phyloP scores from a whole-genome alignment of 768 basidiomycete species.

The Psilocybe azurescens region DNA sequence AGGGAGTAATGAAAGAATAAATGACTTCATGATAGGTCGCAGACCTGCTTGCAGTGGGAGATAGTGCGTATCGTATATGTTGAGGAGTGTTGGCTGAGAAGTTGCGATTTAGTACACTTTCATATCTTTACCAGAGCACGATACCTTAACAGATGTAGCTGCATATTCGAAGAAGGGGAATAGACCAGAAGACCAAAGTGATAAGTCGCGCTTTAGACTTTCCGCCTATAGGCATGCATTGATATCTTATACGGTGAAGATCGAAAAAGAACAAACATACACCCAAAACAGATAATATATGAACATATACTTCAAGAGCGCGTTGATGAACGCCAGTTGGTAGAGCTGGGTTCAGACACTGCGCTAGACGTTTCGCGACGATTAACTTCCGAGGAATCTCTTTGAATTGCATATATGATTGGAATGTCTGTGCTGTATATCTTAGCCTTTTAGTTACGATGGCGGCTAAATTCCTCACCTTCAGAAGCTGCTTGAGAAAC shows the following conservation, averaged over 20 bases:
- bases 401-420: conserved; percentile 92
- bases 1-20: conserved; percentile 91
- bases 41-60: conserved; percentile 82
- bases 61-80: conserved; percentile 93
- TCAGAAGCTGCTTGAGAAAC: conserved; percentile 92
- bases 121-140: conserved; percentile 11
- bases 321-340: conserved; percentile 97
- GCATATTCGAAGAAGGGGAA: conserved; percentile 99
- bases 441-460: conserved; percentile 3
- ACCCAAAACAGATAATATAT: conserved; percentile 90
- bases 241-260: conserved; percentile 10
- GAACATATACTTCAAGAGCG: conserved; percentile 92
- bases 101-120: not conserved
- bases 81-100: conserved; percentile 79
- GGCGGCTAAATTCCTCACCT: conserved; percentile 52
- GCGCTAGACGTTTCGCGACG: conserved; percentile 93
- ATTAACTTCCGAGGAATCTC: conserved; percentile 95
- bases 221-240: conserved; percentile 56
- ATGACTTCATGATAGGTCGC: conserved; percentile 91
- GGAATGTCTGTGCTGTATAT: conserved; percentile 69
- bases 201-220: conserved; percentile 83
- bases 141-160: conserved; percentile 95
- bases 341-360: conserved; percentile 97
- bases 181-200: conserved; percentile 93
- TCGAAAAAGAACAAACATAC: conserved; percentile 50